Conservation (phyloP, 371 early-diverging fungal species). For the Mucor circinelloides region DNA sequence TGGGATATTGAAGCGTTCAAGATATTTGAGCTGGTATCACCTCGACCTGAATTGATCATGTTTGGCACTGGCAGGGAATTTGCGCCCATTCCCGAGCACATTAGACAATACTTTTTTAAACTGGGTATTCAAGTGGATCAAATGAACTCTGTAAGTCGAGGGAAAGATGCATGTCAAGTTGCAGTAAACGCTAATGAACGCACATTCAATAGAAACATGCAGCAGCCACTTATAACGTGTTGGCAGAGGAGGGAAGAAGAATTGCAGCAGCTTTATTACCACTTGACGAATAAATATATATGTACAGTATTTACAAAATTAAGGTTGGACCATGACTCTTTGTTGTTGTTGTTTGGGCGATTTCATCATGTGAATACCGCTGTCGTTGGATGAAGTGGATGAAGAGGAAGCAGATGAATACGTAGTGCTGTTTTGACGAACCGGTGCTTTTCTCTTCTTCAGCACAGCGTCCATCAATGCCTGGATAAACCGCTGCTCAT, state of each 20-base stretch:
- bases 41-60: conserved; percentile 58
- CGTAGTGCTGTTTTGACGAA: background rate
- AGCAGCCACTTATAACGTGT: conserved; percentile 63
- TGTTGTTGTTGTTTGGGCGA: conserved; percentile 3
- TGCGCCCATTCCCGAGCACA: conserved; percentile 54
- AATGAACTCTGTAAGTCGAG: conserved; percentile 59
- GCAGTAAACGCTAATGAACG: too few species aligned
- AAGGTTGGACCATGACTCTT: conserved; percentile 4
- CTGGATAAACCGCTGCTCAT: conserved; percentile 27
- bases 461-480: conserved; percentile 23
- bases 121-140: conserved; percentile 65
- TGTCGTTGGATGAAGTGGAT: background rate
- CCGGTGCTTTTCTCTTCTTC: conserved; percentile 14
- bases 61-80: conserved; percentile 62
- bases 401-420: background rate
- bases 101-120: conserved; percentile 52
- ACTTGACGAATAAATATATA: conserved; percentile 25
- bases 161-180: background rate
- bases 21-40: conserved; percentile 52
- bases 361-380: conserved; percentile 2
- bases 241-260: conserved; percentile 66
- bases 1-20: conserved; percentile 47
- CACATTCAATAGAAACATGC: conserved; percentile 58
- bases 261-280: conserved; percentile 63
- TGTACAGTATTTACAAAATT: background rate